These are phyloP conservation scores for Andrographis paniculata DNA, from an alignment of 305 asterid genomes.

Conservation along the genomic window DNA sequence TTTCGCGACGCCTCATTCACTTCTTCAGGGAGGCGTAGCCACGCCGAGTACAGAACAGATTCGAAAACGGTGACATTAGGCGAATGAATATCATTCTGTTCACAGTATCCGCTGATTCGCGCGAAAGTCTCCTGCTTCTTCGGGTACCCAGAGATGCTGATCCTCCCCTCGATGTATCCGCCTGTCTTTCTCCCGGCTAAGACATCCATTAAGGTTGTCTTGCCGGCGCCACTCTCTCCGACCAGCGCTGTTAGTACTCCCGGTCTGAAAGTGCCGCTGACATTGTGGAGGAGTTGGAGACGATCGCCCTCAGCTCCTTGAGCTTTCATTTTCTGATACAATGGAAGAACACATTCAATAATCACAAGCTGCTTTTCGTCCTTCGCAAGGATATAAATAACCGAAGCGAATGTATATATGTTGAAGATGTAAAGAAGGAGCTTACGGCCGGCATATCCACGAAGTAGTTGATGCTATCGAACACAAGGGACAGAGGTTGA, in stretches of 20 bases:
- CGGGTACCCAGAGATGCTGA: conserved; percentile 16
- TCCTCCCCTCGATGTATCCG: conserved; percentile 16
- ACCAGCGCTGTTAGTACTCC: conserved; percentile 18
- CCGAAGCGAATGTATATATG: no score
- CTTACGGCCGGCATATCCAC: background rate
- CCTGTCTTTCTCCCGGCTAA: conserved; percentile 18
- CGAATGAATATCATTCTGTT: conserved; percentile 18
- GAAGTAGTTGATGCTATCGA: background rate
- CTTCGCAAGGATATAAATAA: no score
- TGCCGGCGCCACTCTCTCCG: conserved; percentile 20
- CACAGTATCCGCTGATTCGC: conserved; percentile 14
- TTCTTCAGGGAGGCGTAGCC: conserved; percentile 15
- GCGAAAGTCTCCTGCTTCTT: conserved; percentile 19
- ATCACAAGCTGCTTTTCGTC: no score
- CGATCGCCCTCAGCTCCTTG: conserved; percentile 13
- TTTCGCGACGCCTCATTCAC: conserved; percentile 7
- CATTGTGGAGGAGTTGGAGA: conserved; percentile 11
- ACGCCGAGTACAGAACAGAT: conserved; percentile 14
- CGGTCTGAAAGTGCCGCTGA: conserved; percentile 16
- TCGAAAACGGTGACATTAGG: conserved; percentile 16
- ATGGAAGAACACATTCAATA: no score
- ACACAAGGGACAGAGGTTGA: background rate
- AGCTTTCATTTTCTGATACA: conserved; percentile 15
- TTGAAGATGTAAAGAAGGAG: background rate
- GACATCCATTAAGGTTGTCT: conserved; percentile 21